Evolutionary conservation across 2,329 filamentous ascomycete genomes (phyloP).

Genomic region (Cladophialophora yegresii): DNA sequence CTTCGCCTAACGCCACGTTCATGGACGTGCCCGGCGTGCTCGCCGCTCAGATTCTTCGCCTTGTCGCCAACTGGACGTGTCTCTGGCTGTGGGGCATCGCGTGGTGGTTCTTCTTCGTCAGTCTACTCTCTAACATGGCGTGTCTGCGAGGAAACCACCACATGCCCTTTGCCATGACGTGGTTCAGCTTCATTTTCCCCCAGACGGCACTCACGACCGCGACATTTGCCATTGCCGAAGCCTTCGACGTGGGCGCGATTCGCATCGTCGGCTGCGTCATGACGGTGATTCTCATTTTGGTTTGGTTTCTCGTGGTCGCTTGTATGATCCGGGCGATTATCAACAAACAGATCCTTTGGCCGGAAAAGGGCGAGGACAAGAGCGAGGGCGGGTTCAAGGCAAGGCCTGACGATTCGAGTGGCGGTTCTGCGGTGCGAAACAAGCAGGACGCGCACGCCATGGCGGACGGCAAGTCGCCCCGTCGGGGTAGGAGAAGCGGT

Average conservation of each 20-base stretch:
- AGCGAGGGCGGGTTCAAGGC: slow-evolving; percentile 57
- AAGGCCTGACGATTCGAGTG: neutral
- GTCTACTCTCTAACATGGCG: slow-evolving; percentile 58
- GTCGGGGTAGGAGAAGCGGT: neutral
- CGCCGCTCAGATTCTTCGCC: slow-evolving; percentile 57
- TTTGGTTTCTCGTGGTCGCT: slow-evolving; percentile 68
- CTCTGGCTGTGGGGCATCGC: slow-evolving; percentile 83
- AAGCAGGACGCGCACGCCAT: neutral
- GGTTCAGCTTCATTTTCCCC: slow-evolving; percentile 81
- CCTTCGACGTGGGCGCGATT: slow-evolving; percentile 62
- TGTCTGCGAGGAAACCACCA: slow-evolving; percentile 40
- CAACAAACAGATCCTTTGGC: slow-evolving; percentile 71
- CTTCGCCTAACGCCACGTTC: slow-evolving; percentile 45
- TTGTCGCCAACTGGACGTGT: slow-evolving; percentile 63
- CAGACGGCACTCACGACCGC: slow-evolving; percentile 74
- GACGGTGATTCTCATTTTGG: slow-evolving; percentile 64
- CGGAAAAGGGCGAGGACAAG: slow-evolving; percentile 67
- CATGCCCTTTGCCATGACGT: slow-evolving; percentile 80
- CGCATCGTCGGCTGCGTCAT: slow-evolving; percentile 68
- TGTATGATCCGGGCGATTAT: slow-evolving; percentile 72
- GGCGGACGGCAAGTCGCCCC: neutral
- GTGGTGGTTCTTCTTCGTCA: slow-evolving; percentile 81
- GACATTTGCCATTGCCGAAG: slow-evolving; percentile 69
- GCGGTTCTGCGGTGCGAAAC: neutral
- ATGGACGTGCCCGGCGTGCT: slow-evolving; percentile 58